A percentile compares a stretch with the other conserved stretches of the same genome.
phyloP scores from a whole-genome alignment of 768 basidiomycete genomes.

The Chalciporus pseudorubinellus region DNA sequence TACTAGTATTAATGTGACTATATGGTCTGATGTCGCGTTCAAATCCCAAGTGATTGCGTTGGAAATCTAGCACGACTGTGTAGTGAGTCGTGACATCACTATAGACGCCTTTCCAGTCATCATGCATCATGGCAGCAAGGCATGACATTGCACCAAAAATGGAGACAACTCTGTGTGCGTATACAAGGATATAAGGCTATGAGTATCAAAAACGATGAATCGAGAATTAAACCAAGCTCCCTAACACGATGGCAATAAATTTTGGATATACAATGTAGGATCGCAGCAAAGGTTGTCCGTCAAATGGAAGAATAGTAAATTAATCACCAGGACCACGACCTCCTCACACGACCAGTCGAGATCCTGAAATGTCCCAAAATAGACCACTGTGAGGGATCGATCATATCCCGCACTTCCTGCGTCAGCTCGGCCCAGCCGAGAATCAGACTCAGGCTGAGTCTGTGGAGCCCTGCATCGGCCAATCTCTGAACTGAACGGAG shows the following conservation, averaged over 20 bases:
- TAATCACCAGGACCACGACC: constrained; percentile 14
- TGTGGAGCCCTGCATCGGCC: constrained; percentile 11
- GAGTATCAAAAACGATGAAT: background rate
- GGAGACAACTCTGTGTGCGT: background rate
- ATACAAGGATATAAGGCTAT: background rate
- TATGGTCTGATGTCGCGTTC: background rate
- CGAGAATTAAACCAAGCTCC: background rate
- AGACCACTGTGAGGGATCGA: constrained; percentile 19
- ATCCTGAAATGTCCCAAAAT: constrained; percentile 14
- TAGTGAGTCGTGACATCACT: too few relatives aligned
- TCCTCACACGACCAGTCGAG: constrained; percentile 7
- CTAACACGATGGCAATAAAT: background rate
- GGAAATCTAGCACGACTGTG: too few relatives aligned
- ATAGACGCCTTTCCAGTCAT: too few relatives aligned
- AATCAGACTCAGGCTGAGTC: constrained; percentile 16
- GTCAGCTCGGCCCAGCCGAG: constrained; percentile 16
- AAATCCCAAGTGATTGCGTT: background rate
- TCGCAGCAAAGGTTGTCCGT: background rate
- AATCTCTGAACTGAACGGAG: constrained; percentile 17
- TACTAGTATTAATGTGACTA: too few relatives aligned
- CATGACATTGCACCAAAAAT: background rate
- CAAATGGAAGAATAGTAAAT: background rate
- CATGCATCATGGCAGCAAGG: too few relatives aligned
- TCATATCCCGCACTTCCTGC: constrained; percentile 20
- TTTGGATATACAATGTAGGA: background rate